Conservation (phyloP, 495 filamentous ascomycete species). For the Cairneyella variabilis region DNA sequence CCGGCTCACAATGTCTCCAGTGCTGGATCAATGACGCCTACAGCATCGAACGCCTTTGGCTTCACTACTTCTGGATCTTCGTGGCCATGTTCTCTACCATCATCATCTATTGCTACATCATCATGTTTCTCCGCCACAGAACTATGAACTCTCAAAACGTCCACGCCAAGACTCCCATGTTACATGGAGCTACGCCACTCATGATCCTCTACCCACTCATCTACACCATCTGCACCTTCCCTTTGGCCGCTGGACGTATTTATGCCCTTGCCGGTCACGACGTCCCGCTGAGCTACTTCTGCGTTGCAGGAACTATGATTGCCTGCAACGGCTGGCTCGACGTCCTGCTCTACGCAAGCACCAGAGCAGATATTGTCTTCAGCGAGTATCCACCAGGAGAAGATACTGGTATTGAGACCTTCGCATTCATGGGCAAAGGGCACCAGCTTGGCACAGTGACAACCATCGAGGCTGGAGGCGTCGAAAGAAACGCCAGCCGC, state of each 20-base stretch:
- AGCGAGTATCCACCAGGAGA: slow-evolving; percentile 33
- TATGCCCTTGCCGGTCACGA: slow-evolving; percentile 52
- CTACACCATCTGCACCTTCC: slow-evolving; percentile 67
- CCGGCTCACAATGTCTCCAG: too few relatives aligned
- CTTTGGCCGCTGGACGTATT: slow-evolving; percentile 67
- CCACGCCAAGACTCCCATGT: slow-evolving; percentile 13
- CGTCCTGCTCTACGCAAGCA: slow-evolving; percentile 67
- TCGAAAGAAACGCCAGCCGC: not conserved
- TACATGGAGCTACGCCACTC: slow-evolving; percentile 49
- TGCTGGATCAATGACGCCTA: slow-evolving; percentile 68
- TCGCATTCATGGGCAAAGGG: slow-evolving; percentile 41
- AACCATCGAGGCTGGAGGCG: slow-evolving; percentile 7
- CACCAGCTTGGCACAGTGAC: slow-evolving; percentile 14
- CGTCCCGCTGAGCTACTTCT: slow-evolving; percentile 58
- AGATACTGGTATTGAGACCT: slow-evolving; percentile 42
- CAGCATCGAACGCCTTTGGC: slow-evolving; percentile 58
- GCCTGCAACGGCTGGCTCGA: slow-evolving; percentile 73
- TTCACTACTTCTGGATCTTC: slow-evolving; percentile 82
- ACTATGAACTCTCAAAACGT: not conserved
- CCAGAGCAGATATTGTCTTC: slow-evolving; percentile 53
- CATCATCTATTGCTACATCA: slow-evolving; percentile 61
- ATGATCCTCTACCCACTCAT: slow-evolving; percentile 75
- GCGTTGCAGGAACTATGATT: slow-evolving; percentile 66
- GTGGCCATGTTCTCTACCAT: slow-evolving; percentile 61
- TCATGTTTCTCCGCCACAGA: slow-evolving; percentile 46